Evolutionary conservation across 2,329 filamentous ascomycete genomes (phyloP), one percentile per base, ranked within the genome.

Genomic region (Aspergillus melleus): DNA sequence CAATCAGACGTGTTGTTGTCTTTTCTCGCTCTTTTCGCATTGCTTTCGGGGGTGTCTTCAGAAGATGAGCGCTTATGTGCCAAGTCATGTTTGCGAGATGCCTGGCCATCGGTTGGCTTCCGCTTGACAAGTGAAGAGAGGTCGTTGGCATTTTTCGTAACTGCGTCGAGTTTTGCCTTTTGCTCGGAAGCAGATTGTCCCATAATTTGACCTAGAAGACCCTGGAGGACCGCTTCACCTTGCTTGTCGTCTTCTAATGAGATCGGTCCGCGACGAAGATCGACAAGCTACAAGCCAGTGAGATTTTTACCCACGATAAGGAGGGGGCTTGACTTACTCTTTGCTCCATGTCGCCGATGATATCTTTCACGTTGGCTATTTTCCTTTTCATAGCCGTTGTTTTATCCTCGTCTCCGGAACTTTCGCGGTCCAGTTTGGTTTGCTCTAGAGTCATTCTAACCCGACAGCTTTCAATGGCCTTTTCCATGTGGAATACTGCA

Each of bases 261-360:
- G 14, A 80, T 79, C 1, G 84, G 84, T 26, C 85, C 82, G 29
- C 81, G 80, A 39, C 79, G 80, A 8, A 88, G 82, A 61, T 89
- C 86, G 49, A 79, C 69, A 19, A 88, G 77, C 76, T 84, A 68
- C 49, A 47, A 55, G 55, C 4, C 22, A 19, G 42, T 66, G 42
- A 65, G 47, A 52, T 20, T 42, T 30, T 22, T 47, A 52, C 53
- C 16, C 14, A 19, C 9, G 9, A 61, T 39, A 16, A 62, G 57
- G 51, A 39, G 47, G 52, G n/a, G 26, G 26, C 26, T 29, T 9
- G 26, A 70, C 77, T 74, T 72, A 84, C 81, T 61, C 85, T 76
- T 67, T 84, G 81, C 66, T 86, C 79, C 80, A 89, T 87, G 54
- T 88, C 86, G 22, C 79, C 77, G 3, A 88, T 73, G 71, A 88